phyloP scores from a whole-genome alignment of 441 rosid genomes.

The Heliophila coronopifolia region DNA sequence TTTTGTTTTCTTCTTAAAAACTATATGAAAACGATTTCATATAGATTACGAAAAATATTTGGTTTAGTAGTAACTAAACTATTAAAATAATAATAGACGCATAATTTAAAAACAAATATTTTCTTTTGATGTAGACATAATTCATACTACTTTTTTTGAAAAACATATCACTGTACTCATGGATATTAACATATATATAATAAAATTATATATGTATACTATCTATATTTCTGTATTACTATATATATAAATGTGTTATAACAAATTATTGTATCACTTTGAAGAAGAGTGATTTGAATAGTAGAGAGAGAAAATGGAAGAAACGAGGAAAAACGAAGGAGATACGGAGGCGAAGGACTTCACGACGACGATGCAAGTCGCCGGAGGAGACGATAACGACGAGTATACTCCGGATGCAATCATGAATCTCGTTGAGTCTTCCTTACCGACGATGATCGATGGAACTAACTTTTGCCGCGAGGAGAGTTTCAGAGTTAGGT shows the following conservation, averaged over 20 bases:
- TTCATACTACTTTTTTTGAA: too few relatives aligned
- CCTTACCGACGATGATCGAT: neutral
- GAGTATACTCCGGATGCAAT: constrained; percentile 38
- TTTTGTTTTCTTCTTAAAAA: neutral
- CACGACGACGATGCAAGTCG: neutral
- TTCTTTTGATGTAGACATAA: too few relatives aligned
- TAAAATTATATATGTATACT: too few relatives aligned
- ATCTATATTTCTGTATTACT: too few relatives aligned
- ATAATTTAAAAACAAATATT: too few relatives aligned
- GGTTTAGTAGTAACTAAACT: neutral
- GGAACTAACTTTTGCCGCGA: constrained; percentile 6
- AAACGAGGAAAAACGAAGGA: neutral
- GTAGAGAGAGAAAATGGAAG: constrained; percentile 28
- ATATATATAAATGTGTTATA: too few relatives aligned
- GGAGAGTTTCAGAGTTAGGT: constrained; percentile 36
- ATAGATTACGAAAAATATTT: neutral
- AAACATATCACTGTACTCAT: too few relatives aligned
- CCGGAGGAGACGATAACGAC: constrained; percentile 19
- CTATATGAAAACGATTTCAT: neutral
- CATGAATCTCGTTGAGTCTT: constrained; percentile 37
- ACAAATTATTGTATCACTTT: too few relatives aligned
- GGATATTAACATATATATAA: too few relatives aligned
- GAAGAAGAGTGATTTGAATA: too few relatives aligned
- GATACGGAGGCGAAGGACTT: constrained; percentile 6
- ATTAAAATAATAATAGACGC: too few relatives aligned